phyloP scores from a whole-genome alignment of 1,139 yeast genomes.

The Geotrichum klebahnii region DNA sequence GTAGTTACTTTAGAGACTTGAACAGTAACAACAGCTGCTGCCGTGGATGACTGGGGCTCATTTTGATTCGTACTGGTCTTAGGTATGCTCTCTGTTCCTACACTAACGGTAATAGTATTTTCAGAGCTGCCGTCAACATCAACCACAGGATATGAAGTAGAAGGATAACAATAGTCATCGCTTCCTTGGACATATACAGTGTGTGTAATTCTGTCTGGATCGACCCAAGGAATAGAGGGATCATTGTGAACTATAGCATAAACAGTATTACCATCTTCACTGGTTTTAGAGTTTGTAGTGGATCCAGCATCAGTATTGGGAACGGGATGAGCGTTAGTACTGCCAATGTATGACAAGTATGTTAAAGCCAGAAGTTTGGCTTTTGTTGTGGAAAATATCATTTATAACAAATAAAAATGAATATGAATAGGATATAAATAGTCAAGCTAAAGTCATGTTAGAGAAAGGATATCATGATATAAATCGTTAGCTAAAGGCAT shows the following conservation, averaged over 20 bases:
- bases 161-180: constrained; percentile 9
- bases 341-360: constrained; percentile 9
- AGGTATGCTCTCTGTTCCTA: no score
- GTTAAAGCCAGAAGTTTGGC: constrained; percentile 15
- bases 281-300: no score
- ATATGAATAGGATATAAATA: not conserved
- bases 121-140: constrained; percentile 21
- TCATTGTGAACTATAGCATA: constrained; percentile 15
- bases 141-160: constrained; percentile 15
- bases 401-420: not conserved
- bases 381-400: constrained; percentile 14
- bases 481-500: not conserved
- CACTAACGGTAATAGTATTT: constrained; percentile 17
- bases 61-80: no score
- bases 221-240: constrained; percentile 19
- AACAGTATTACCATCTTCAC: constrained; percentile 11
- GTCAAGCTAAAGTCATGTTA: not conserved
- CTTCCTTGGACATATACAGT: constrained; percentile 19
- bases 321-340: constrained; percentile 14
- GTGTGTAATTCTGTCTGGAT: constrained; percentile 9
- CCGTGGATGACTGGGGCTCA: not conserved
- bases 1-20: constrained; percentile 3
- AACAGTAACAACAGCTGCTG: not conserved
- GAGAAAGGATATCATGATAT: not conserved
- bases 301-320: no score